Conservation (phyloP, 257 asterid genomes). For the Gynochthodes officinalis region DNA sequence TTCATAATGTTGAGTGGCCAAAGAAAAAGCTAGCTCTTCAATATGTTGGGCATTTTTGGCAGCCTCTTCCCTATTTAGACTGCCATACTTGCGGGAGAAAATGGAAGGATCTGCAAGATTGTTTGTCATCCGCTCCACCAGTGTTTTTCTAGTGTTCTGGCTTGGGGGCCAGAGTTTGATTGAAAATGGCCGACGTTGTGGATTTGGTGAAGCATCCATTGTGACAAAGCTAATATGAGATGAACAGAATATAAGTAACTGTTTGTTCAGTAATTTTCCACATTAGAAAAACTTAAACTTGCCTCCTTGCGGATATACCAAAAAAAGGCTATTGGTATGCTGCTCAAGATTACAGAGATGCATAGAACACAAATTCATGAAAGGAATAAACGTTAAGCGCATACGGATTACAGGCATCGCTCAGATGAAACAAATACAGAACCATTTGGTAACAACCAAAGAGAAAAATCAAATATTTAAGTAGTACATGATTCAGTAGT, state of each 20-base stretch:
- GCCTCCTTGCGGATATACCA: background rate
- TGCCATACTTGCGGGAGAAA: constrained; percentile 84
- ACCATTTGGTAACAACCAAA: background rate
- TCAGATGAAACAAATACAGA: background rate
- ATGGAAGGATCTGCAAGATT: constrained; percentile 89
- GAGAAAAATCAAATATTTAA: background rate
- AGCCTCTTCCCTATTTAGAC: constrained; percentile 56
- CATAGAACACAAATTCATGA: background rate
- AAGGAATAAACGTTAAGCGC: background rate
- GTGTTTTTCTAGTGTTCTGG: constrained; percentile 65
- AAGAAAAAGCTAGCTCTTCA: constrained; percentile 68
- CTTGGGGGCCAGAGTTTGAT: constrained; percentile 98
- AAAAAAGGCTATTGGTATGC: background rate
- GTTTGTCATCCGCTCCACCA: constrained; percentile 73
- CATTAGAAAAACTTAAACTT: background rate
- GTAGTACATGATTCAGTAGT: background rate
- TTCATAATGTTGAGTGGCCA: constrained; percentile 61
- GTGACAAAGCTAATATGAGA: constrained; percentile 21
- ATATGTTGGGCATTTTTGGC: constrained; percentile 53
- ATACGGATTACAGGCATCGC: background rate
- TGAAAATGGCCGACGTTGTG: constrained; percentile 56
- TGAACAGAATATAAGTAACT: background rate
- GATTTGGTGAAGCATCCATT: constrained; percentile 62
- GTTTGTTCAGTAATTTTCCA: background rate
- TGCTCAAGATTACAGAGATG: no score